phyloP scores from a whole-genome alignment of 2,329 filamentous ascomycete species.

The Cercospora canescens region DNA sequence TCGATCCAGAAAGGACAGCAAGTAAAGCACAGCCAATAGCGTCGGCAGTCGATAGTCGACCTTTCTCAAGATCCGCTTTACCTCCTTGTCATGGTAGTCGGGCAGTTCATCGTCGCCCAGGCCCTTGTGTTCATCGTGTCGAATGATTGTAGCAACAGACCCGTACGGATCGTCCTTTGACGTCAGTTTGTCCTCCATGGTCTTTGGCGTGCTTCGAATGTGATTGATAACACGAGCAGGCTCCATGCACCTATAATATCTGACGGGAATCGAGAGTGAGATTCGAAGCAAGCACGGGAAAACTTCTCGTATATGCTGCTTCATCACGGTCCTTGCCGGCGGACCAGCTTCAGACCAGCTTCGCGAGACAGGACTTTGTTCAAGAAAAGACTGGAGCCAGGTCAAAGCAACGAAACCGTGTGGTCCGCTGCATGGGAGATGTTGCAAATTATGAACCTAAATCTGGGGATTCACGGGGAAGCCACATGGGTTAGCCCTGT shows the following conservation, averaged over 20 bases:
- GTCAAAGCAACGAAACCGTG: not conserved
- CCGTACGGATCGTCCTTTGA: constrained; percentile 6
- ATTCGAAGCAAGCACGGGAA: not conserved
- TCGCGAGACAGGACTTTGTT: not conserved
- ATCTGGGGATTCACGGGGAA: not conserved
- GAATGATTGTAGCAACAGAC: constrained; percentile 1
- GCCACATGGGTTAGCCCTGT: not conserved
- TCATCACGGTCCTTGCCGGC: not conserved
- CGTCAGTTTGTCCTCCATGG: constrained; percentile 7
- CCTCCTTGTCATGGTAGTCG: constrained; percentile 21
- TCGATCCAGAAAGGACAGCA: constrained; percentile 44
- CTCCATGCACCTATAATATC: not conserved
- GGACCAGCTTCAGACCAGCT: not conserved
- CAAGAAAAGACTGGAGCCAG: not conserved
- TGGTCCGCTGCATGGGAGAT: constrained; percentile 7
- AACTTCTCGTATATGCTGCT: constrained; percentile 1
- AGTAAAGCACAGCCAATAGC: constrained; percentile 42
- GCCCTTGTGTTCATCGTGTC: constrained; percentile 18
- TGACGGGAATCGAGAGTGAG: not conserved
- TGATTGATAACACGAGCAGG: not conserved
- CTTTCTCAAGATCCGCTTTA: constrained; percentile 55
- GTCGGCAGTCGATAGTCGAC: constrained; percentile 23
- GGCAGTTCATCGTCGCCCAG: constrained; percentile 17
- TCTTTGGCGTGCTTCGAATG: constrained; percentile 5
- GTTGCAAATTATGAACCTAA: not conserved